phyloP scores from a whole-genome alignment of 2,329 filamentous ascomycete genomes.

The Gremmenia infestans region DNA sequence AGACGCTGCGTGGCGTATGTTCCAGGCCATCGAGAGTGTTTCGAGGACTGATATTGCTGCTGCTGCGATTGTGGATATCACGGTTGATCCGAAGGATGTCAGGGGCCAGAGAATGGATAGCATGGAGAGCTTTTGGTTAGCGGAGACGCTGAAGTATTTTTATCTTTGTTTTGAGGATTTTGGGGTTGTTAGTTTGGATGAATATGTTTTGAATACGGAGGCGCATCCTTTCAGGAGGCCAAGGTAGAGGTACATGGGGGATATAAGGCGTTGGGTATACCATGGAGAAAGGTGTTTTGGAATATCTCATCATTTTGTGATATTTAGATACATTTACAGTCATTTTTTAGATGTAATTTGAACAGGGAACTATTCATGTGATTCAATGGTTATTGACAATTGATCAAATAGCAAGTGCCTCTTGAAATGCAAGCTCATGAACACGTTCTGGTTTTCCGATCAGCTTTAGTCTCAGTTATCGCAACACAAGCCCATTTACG shows the following conservation, averaged over 20 bases:
- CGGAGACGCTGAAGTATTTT: constrained; percentile 61
- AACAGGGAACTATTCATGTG: too few species aligned
- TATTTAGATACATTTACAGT: too few species aligned
- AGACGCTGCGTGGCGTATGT: constrained; percentile 46
- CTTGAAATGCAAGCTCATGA: too few species aligned
- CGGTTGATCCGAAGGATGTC: constrained; percentile 39
- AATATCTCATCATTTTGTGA: too few species aligned
- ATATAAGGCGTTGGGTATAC: not conserved
- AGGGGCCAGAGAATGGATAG: constrained; percentile 39
- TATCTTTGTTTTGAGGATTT: constrained; percentile 49
- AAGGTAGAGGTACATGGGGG: not conserved
- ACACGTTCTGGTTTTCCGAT: too few species aligned
- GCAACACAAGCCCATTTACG: too few species aligned
- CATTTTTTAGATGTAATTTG: too few species aligned
- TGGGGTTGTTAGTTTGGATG: constrained; percentile 52
- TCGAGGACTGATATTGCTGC: constrained; percentile 39
- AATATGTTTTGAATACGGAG: constrained; percentile 46
- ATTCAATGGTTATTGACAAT: too few species aligned
- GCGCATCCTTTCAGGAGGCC: constrained; percentile 36
- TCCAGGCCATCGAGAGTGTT: constrained; percentile 39
- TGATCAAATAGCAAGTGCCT: too few species aligned
- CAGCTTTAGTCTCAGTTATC: too few species aligned
- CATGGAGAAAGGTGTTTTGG: too few species aligned
- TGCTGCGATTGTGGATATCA: constrained; percentile 39
- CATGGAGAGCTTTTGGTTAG: constrained; percentile 59